These are phyloP conservation scores for Vitis hybrid DNA, from an alignment of 177 flowering plant genomes.

Conservation along the genomic window DNA sequence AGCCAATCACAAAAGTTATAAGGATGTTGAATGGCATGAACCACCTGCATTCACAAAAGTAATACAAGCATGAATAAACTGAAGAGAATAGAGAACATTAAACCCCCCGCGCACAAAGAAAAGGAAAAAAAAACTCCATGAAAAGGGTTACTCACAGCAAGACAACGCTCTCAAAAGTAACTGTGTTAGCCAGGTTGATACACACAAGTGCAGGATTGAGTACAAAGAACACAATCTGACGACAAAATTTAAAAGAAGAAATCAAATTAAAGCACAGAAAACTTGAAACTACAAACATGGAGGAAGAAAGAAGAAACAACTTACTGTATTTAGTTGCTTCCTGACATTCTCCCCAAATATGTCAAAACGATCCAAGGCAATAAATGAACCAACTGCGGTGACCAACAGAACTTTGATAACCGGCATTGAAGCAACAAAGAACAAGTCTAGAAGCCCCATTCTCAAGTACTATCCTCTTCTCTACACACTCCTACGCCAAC, in stretches of 20 bases:
- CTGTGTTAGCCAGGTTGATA: slow-evolving; percentile 20
- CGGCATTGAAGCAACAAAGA: slow-evolving; percentile 28
- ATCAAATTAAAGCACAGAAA: not conserved
- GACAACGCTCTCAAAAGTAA: slow-evolving; percentile 13
- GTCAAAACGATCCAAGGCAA: slow-evolving; percentile 25
- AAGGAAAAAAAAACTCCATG: too few relatives aligned
- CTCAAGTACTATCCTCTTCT: too few relatives aligned
- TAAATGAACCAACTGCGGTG: slow-evolving; percentile 24
- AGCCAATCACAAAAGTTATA: slow-evolving; percentile 29
- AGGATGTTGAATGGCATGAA: slow-evolving; percentile 41
- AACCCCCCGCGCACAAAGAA: too few relatives aligned
- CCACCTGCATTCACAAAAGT: slow-evolving; percentile 22
- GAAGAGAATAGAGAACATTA: too few relatives aligned
- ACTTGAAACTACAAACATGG: not conserved
- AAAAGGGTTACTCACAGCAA: slow-evolving; percentile 14
- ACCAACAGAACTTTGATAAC: slow-evolving; percentile 28
- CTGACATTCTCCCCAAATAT: slow-evolving; percentile 20
- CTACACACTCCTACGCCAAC: too few relatives aligned
- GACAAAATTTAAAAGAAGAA: not conserved
- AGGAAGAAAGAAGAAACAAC: not conserved
- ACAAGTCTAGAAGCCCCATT: slow-evolving; percentile 23
- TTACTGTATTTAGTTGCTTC: slow-evolving; percentile 25
- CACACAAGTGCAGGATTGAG: slow-evolving; percentile 25
- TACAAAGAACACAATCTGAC: slow-evolving; percentile 23
- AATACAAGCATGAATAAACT: not conserved